Evolutionary conservation across 768 basidiomycete species (phyloP).

Genomic region (Chalciporus chontae): DNA sequence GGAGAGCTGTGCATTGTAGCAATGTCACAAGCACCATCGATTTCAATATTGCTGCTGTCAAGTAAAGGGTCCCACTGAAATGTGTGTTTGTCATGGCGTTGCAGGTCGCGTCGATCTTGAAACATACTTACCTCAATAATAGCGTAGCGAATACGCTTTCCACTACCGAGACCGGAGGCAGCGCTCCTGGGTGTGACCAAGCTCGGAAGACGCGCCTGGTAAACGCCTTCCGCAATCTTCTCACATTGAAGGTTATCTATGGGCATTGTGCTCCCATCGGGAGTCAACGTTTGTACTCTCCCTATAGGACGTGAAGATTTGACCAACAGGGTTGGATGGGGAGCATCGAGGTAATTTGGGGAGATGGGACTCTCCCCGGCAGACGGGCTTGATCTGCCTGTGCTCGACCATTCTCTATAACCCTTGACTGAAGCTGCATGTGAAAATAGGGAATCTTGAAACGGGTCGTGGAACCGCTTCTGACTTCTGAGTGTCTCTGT

Average conservation of each 20-base stretch:
- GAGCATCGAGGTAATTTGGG: constrained; percentile 1
- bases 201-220: constrained; percentile 71
- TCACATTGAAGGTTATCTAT: constrained; percentile 35
- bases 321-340: constrained; percentile 49
- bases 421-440: constrained; percentile 75
- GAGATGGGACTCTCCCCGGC: constrained; percentile 8
- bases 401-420: constrained; percentile 72
- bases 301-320: constrained; percentile 71
- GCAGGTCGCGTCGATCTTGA: neutral
- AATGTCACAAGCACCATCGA: constrained; percentile 50
- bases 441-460: constrained; percentile 82
- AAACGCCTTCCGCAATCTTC: constrained; percentile 58
- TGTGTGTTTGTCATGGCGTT: neutral
- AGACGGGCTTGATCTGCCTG: constrained; percentile 53
- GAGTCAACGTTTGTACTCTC: constrained; percentile 35
- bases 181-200: constrained; percentile 75
- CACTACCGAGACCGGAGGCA: constrained; percentile 54
- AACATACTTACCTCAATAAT: constrained; percentile 62
- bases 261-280: constrained; percentile 23
- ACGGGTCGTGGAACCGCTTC: constrained; percentile 87
- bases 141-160: constrained; percentile 80
- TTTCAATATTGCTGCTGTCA: constrained; percentile 88
- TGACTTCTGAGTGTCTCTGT: constrained; percentile 81
- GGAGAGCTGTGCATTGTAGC: neutral
- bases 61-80: constrained; percentile 79